Conservation (phyloP, 116 monocot species). For the Papilionanthe hybrid region DNA sequence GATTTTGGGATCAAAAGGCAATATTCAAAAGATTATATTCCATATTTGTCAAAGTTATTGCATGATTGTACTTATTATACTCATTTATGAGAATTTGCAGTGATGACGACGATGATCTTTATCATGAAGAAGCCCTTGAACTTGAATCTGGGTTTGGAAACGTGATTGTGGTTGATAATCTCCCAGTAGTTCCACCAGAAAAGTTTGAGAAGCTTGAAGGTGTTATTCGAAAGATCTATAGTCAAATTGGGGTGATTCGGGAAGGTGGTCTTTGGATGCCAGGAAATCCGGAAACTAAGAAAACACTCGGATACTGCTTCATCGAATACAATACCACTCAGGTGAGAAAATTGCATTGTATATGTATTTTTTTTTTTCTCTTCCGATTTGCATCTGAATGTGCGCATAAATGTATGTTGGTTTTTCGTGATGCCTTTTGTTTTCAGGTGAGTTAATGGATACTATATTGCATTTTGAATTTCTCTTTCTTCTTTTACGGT, state of each 20-base stretch:
- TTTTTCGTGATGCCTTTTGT: neutral
- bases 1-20: slow-evolving; percentile 66
- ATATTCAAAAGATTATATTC: neutral
- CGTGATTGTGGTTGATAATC: slow-evolving; percentile 70
- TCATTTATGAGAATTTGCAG: slow-evolving; percentile 12
- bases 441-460: neutral
- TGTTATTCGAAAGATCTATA: slow-evolving; percentile 74
- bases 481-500: neutral
- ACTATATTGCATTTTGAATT: neutral
- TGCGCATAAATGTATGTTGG: neutral
- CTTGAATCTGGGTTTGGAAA: slow-evolving; percentile 66
- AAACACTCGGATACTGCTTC: slow-evolving; percentile 80
- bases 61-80: neutral
- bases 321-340: slow-evolving; percentile 77
- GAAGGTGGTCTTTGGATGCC: slow-evolving; percentile 88
- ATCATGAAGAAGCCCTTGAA: slow-evolving; percentile 47
- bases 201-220: slow-evolving; percentile 87
- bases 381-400: neutral
- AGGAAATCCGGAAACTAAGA: slow-evolving; percentile 46
- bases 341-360: slow-evolving; percentile 17
- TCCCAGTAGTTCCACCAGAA: slow-evolving; percentile 70
- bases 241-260: slow-evolving; percentile 62
- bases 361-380: neutral
- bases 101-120: slow-evolving; percentile 52
- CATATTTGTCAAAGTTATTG: neutral